Evolutionary conservation across 495 filamentous ascomycete genomes (phyloP).

Genomic region (Aspergillus steynii): DNA sequence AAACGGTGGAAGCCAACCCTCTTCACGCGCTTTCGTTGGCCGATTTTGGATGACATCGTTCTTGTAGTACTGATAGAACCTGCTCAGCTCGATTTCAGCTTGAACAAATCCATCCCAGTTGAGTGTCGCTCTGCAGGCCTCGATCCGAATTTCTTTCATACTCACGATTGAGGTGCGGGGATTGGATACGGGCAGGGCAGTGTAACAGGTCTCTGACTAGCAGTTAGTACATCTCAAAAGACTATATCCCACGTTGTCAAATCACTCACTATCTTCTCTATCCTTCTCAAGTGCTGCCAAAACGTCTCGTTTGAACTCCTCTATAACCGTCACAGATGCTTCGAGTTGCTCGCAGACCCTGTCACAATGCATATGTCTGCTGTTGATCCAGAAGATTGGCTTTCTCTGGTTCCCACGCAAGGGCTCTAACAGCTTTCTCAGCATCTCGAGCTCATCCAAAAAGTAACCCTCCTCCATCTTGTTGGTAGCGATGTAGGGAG

Average conservation of each 20-base stretch:
- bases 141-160: conserved; percentile 23
- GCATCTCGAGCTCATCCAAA: conserved; percentile 19
- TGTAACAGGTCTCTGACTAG: conserved; percentile 18
- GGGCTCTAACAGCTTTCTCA: conserved; percentile 25
- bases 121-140: conserved; percentile 25
- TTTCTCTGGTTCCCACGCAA: conserved; percentile 15
- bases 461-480: conserved; percentile 21
- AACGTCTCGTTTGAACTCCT: conserved; percentile 23
- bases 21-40: conserved; percentile 19
- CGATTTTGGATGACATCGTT: conserved; percentile 14
- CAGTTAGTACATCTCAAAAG: background rate
- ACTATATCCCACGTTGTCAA: background rate
- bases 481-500: conserved; percentile 6
- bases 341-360: conserved; percentile 22
- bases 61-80: conserved; percentile 51
- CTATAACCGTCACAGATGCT: conserved; percentile 19
- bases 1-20: conserved; percentile 22
- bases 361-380: conserved; percentile 6
- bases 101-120: conserved; percentile 51
- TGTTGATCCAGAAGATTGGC: conserved; percentile 23
- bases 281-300: conserved; percentile 3
- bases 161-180: conserved; percentile 20
- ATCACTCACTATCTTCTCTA: conserved; percentile 18
- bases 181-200: conserved; percentile 9
- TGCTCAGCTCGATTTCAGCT: conserved; percentile 62